Conservation (phyloP, 345 rosid species). For the Crucihimalaya himalaica region DNA sequence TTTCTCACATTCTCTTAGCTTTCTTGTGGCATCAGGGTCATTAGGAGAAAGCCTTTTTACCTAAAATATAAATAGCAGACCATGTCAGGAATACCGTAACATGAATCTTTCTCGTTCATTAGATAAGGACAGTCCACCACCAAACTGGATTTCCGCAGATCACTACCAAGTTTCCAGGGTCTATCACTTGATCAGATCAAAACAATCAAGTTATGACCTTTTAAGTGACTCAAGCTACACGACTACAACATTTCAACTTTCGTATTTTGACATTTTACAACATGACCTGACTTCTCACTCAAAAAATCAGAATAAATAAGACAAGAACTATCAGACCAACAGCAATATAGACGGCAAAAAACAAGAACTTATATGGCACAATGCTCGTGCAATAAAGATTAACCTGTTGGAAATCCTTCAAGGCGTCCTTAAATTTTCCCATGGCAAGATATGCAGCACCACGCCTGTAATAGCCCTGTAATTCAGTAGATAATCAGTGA, state of each 20-base stretch:
- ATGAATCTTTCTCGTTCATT: background rate
- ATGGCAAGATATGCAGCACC: slow-evolving; percentile 96
- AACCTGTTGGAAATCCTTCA: slow-evolving; percentile 96
- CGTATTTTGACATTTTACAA: background rate
- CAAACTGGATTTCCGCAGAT: background rate
- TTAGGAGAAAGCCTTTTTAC: slow-evolving; percentile 82
- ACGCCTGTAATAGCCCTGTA: slow-evolving; percentile 91
- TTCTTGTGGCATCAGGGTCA: slow-evolving; percentile 94
- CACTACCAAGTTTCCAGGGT: background rate
- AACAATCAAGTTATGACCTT: background rate
- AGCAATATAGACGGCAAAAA: slow-evolving; percentile 16
- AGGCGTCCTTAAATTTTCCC: slow-evolving; percentile 96
- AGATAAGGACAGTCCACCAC: background rate
- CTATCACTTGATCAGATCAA: slow-evolving; percentile 25
- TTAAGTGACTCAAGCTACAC: slow-evolving; percentile 2
- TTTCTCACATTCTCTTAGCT: slow-evolving; percentile 89
- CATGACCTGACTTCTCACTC: background rate
- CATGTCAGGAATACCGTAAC: slow-evolving; percentile 2
- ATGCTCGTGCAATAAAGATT: background rate
- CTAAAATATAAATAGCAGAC: slow-evolving; percentile 45
- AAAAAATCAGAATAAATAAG: background rate
- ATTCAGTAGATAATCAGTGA: slow-evolving; percentile 33
- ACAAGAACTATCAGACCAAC: background rate
- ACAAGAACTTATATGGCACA: slow-evolving; percentile 5
- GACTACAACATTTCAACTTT: background rate